phyloP scores from a whole-genome alignment of 2,329 filamentous ascomycete genomes.

The Apiospora hydei region DNA sequence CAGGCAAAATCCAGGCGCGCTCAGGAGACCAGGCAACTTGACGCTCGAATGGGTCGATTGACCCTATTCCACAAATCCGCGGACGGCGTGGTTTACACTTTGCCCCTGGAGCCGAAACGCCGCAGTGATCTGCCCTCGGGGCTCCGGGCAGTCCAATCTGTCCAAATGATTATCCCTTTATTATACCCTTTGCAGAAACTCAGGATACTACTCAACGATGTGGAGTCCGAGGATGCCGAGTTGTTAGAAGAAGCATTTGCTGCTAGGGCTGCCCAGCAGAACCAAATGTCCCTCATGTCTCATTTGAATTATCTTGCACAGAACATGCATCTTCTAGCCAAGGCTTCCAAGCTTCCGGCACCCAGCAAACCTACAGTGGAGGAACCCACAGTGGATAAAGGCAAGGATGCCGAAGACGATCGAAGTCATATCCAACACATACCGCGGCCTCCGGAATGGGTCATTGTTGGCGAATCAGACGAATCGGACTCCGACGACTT shows the following conservation, averaged over 20 bases:
- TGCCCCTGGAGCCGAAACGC: conserved; percentile 73
- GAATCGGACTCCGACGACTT: conserved; percentile 50
- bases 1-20: conserved; percentile 70
- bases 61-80: conserved; percentile 71
- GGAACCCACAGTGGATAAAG: conserved; percentile 30
- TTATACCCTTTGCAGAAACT: conserved; percentile 76
- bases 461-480: conserved; percentile 52
- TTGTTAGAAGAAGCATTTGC: conserved; percentile 71
- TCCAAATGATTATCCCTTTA: conserved; percentile 73
- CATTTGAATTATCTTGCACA: conserved; percentile 78
- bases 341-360: conserved; percentile 50
- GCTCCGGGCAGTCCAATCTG: conserved; percentile 67
- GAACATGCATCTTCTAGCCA: conserved; percentile 73
- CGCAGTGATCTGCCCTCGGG: conserved; percentile 65
- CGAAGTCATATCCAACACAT: conserved; percentile 75
- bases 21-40: conserved; percentile 74
- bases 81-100: conserved; percentile 73
- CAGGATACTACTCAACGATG: conserved; percentile 70
- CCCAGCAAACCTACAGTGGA: conserved; percentile 30
- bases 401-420: conserved; percentile 47
- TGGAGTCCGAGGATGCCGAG: conserved; percentile 65
- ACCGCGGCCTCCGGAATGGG: conserved; percentile 81
- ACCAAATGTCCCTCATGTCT: conserved; percentile 71
- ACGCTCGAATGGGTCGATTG: conserved; percentile 75
- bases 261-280: conserved; percentile 61